Base-by-base conservation (phyloP, 1,284 basidiomycete genomes). In the Fomitopsis schrenkii region DNA sequence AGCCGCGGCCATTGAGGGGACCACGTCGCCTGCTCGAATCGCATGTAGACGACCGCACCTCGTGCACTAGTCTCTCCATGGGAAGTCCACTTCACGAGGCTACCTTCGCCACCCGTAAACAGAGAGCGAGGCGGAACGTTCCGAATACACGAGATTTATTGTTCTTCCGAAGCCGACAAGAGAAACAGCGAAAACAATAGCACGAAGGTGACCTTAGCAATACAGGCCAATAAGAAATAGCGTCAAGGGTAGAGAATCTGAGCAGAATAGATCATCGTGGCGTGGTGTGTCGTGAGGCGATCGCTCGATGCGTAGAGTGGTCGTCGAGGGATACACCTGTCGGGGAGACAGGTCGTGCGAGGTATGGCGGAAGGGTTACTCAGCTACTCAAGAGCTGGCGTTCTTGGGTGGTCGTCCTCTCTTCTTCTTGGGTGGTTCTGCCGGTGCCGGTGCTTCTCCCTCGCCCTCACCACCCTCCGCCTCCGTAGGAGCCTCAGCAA, bases 331-430 rank as follows among this genome's bases (percentile, higher is more conserved):
- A 38, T 33, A 57, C 33, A 35, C 35, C 35, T 26, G 55, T 58
- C 55, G 35, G 36, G 38, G 38, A 42, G 58, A 48, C 38, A 45
- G 15, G 48, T 48, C 36, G 41, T 36, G 48, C 48, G 48, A 50
- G 36, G 52, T 6, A 26, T 14, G 19, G 52, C 17, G 14, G 35
- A 38, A 35, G 10, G 3, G 35, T 22, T 4, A 54, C 41, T 59
- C 19, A 22, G 38, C 33, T 45, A 50, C 33, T 60, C 58, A 58
- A 44, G 59, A 42, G 54, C 64, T 68, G 62, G 71, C 66, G 54
- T 71, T 69, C 83, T 91, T 91, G 71, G 85, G 83, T 68, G 88
- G 89, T 68, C 88, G 81, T 57, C 88, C 88, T 66, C 86, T 79
- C 77, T 85, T 91, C 82, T 80, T 87, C 83, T 85, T 88, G 61